Evolutionary conservation across 2,329 filamentous ascomycete genomes (phyloP), one percentile per base, ranked within the genome.

Genomic region (Neonectria coccinea): DNA sequence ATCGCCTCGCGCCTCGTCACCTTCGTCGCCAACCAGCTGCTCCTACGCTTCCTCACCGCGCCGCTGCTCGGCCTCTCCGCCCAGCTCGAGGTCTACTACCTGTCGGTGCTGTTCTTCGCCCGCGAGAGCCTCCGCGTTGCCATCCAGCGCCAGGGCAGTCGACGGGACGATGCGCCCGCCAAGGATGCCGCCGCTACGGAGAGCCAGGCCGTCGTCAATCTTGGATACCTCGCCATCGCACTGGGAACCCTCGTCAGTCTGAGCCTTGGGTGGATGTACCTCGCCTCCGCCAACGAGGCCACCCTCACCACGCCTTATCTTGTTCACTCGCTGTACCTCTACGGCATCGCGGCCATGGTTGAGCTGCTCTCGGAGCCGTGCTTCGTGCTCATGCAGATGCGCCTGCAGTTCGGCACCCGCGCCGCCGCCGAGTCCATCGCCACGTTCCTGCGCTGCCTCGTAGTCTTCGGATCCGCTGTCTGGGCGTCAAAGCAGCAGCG

Each of bases 81-180:
- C 0, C 96, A 97, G 78, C 86, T 99, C 3, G 96, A 99, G 74
- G 89, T 98, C 1, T 97, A 94, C 78, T 94, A 95, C 64, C 91
- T 97, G 48, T 93, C 94, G 0, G 90, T 97, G n/a, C 85, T 99
- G 1, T 97, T 97, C 79, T 98, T 99, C 75, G 92, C 96, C 0
- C 88, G 96, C 42, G 96, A 99, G 80, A 95, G 92, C 73, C 82
- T 98, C 53, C 91, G 96, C 16, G 91, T 97, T n/a, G 94, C 95
- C 27, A 88, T 97, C 39, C 95, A 98, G 79, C 87, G 96, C 56
- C 92, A 94, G 70, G 67, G 71, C n/a, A 70, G 63, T 11, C 56
- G 39, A n/a, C 42, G 60, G 6, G 63, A 52, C 0, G 58, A 56
- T 14, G 57, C 16, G 57, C 69, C n/a, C 36, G 59, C 52, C 7